Conservation (phyloP, 2,329 filamentous ascomycete genomes). For the Fusarium chaquense region DNA sequence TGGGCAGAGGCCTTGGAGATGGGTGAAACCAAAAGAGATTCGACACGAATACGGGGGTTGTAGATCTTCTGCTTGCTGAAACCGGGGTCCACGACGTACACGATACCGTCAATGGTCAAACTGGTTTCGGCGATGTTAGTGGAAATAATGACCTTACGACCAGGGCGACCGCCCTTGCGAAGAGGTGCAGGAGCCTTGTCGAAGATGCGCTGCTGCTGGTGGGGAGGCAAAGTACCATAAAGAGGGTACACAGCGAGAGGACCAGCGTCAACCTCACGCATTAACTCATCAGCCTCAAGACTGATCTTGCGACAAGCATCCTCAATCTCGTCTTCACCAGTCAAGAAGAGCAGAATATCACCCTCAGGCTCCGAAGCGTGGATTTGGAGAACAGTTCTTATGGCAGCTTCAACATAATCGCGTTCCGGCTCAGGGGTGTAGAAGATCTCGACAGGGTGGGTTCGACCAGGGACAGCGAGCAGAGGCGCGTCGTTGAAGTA, state of each 20-base stretch:
- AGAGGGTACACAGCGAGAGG: constrained; percentile 92
- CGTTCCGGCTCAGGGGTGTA: constrained; percentile 96
- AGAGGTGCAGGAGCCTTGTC: constrained; percentile 83
- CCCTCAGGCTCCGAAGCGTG: constrained; percentile 93
- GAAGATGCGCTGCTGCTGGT: constrained; percentile 96
- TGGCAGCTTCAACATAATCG: constrained; percentile 95
- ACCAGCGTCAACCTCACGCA: constrained; percentile 89
- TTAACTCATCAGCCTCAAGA: constrained; percentile 91
- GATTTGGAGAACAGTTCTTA: constrained; percentile 95
- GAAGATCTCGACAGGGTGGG: constrained; percentile 97
- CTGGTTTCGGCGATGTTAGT: constrained; percentile 99
- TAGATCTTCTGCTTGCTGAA: constrained; percentile 99
- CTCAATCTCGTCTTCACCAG: constrained; percentile 98
- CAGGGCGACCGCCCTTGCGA: constrained; percentile 81
- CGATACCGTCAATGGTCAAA: constrained; percentile 97
- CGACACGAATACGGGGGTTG: constrained; percentile 95
- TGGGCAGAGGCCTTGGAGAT: constrained; percentile 98
- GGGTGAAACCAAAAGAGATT: constrained; percentile 95
- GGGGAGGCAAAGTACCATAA: constrained; percentile 91
- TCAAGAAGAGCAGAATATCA: constrained; percentile 94
- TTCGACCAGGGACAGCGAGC: constrained; percentile 93
- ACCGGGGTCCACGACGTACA: constrained; percentile 98
- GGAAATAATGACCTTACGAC: constrained; percentile 93
- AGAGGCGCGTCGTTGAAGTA: constrained; percentile 97
- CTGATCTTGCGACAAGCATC: constrained; percentile 93